Evolutionary conservation across 1,284 basidiomycete genomes (phyloP).

Genomic region (Apiotrichum siamense): DNA sequence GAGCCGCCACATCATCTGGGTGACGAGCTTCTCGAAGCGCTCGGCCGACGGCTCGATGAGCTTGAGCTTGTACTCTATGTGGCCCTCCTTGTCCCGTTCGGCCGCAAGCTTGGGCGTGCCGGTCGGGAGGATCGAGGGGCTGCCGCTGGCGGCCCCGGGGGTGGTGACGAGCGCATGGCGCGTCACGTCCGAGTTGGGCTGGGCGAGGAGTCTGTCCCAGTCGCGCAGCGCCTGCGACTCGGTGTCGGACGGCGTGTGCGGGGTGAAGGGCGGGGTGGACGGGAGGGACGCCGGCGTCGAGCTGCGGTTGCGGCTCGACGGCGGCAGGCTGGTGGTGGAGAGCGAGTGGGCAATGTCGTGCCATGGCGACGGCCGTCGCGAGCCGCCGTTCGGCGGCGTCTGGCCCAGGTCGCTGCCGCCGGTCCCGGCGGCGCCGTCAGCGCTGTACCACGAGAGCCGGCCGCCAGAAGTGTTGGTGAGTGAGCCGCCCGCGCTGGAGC

Average conservation of each 20-base stretch:
- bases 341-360: constrained; percentile 39
- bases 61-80: constrained; percentile 49
- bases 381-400: neutral
- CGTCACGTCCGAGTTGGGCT: constrained; percentile 22
- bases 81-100: constrained; percentile 46
- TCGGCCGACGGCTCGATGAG: constrained; percentile 45
- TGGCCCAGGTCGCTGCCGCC: neutral
- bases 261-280: constrained; percentile 1
- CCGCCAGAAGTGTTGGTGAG: neutral
- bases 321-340: constrained; percentile 28
- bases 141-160: constrained; percentile 19
- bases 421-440: neutral
- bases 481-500: neutral
- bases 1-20: constrained; percentile 90
- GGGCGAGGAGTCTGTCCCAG: constrained; percentile 33
- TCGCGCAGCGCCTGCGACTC: constrained; percentile 29
- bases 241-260: neutral
- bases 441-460: neutral
- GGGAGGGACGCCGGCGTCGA: constrained; percentile 7
- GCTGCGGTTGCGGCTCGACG: constrained; percentile 4
- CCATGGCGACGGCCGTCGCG: constrained; percentile 42
- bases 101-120: constrained; percentile 37
- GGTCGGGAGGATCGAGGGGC: constrained; percentile 1
- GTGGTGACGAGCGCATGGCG: constrained; percentile 33
- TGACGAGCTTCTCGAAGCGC: constrained; percentile 59